phyloP scores from a whole-genome alignment of 192 early-diverging fungal genomes.

The Cladochytrium replicatum region DNA sequence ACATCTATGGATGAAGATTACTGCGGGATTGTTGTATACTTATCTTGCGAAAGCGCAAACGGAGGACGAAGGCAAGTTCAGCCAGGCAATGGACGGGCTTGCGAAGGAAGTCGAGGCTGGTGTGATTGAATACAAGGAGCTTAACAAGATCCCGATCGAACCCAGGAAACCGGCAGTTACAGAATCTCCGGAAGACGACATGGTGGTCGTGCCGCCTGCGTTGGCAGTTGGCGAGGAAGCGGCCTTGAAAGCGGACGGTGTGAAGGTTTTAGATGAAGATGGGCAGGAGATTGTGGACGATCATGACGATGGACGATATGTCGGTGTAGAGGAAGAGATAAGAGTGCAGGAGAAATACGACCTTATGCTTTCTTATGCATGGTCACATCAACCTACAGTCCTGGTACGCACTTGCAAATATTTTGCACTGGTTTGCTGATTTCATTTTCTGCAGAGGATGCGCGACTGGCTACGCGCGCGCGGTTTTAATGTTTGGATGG shows the following conservation, averaged over 20 bases:
- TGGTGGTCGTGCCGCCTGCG: too few species aligned
- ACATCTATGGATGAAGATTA: too few species aligned
- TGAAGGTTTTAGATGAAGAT: too few species aligned
- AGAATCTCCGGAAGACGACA: too few species aligned
- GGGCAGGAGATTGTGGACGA: too few species aligned
- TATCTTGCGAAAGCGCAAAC: slow-evolving; percentile 7
- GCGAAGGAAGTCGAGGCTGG: slow-evolving; percentile 7
- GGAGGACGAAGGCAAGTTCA: slow-evolving; percentile 1
- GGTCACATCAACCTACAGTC: neutral
- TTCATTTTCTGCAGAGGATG: neutral
- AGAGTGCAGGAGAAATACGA: slow-evolving; percentile 9
- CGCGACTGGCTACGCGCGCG: slow-evolving; percentile 1
- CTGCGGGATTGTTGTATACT: slow-evolving; percentile 22
- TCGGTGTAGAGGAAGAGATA: too few species aligned
- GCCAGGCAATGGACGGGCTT: slow-evolving; percentile 13
- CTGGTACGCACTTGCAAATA: neutral
- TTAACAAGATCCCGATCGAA: too few species aligned
- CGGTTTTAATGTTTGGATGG: slow-evolving; percentile 13
- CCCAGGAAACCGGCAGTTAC: too few species aligned
- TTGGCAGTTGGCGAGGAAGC: too few species aligned
- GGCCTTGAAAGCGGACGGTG: too few species aligned
- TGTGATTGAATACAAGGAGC: slow-evolving; percentile 3
- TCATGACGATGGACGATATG: too few species aligned
- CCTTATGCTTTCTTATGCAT: slow-evolving; percentile 12
- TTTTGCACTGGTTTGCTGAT: neutral